phyloP scores from a whole-genome alignment of 208 protist species.

The Trypanosomatidae sp. region DNA sequence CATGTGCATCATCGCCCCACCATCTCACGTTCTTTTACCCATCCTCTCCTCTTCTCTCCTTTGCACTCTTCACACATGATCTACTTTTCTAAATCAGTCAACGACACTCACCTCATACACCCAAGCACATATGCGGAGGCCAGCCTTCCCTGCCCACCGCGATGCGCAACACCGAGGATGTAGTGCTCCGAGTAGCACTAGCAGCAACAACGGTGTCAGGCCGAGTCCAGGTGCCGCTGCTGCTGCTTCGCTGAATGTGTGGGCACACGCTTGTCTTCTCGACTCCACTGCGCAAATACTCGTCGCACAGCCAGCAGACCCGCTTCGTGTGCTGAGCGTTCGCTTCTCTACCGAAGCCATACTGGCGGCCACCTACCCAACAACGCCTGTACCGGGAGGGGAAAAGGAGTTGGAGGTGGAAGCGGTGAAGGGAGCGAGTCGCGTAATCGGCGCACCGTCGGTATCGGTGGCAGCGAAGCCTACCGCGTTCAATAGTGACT shows the following conservation, averaged over 20 bases:
- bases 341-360: conserved; percentile 32
- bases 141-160: conserved; percentile 2
- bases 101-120: not conserved
- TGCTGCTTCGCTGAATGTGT: conserved; percentile 22
- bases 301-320: conserved; percentile 33
- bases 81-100: not conserved
- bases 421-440: not conserved
- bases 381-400: not conserved
- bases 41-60: not conserved
- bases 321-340: conserved; percentile 26
- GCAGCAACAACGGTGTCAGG: not conserved
- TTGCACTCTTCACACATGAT: not conserved
- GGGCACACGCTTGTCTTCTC: conserved; percentile 26
- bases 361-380: conserved; percentile 18
- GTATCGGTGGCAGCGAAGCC: not conserved
- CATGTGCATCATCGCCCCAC: not conserved
- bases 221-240: not conserved
- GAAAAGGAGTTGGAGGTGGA: conserved; percentile 12
- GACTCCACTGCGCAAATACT: conserved; percentile 30
- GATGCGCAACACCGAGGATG: not conserved
- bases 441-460: not conserved
- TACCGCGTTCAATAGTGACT: not conserved
- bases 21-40: not conserved
- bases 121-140: conserved; percentile 6
- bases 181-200: not conserved